A percentile compares a stretch with the other conserved stretches of the same genome.
Evolutionary conservation across 129 eudicot genomes (phyloP).

Genomic region (Lactuca saligna): DNA sequence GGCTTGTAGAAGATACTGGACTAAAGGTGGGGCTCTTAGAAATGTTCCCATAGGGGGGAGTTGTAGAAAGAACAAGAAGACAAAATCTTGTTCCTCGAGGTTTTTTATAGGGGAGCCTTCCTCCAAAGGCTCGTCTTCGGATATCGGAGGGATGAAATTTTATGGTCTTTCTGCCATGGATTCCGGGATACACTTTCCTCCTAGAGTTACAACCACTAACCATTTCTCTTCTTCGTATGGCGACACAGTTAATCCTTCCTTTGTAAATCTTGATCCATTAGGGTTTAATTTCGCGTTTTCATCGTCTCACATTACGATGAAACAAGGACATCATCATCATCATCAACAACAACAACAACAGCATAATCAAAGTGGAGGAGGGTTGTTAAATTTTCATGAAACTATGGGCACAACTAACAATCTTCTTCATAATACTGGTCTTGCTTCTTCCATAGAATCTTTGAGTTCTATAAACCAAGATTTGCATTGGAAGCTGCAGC

Average conservation of each 20-base stretch:
- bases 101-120: constrained; percentile 35
- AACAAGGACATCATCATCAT: constrained; percentile 35
- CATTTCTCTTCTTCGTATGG: constrained; percentile 50
- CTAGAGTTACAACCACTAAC: constrained; percentile 32
- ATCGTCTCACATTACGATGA: constrained; percentile 36
- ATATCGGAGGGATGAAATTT: constrained; percentile 47
- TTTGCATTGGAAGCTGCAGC: constrained; percentile 89
- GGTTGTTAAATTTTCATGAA: constrained; percentile 36
- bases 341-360: not conserved
- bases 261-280: constrained; percentile 48
- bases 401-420: constrained; percentile 31
- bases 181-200: constrained; percentile 40
- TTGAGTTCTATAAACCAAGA: constrained; percentile 86
- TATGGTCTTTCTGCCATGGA: constrained; percentile 62
- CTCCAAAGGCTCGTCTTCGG: constrained; percentile 27
- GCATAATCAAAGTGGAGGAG: constrained; percentile 22
- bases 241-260: constrained; percentile 32
- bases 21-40: constrained; percentile 81
- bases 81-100: constrained; percentile 37
- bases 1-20: constrained; percentile 86
- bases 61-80: constrained; percentile 71
- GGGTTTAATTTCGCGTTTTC: constrained; percentile 38
- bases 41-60: constrained; percentile 88
- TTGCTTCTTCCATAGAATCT: constrained; percentile 78
- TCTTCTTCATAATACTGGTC: constrained; percentile 17